Evolutionary conservation across 2,329 filamentous ascomycete genomes (phyloP).

Genomic region (Alternaria sp.): DNA sequence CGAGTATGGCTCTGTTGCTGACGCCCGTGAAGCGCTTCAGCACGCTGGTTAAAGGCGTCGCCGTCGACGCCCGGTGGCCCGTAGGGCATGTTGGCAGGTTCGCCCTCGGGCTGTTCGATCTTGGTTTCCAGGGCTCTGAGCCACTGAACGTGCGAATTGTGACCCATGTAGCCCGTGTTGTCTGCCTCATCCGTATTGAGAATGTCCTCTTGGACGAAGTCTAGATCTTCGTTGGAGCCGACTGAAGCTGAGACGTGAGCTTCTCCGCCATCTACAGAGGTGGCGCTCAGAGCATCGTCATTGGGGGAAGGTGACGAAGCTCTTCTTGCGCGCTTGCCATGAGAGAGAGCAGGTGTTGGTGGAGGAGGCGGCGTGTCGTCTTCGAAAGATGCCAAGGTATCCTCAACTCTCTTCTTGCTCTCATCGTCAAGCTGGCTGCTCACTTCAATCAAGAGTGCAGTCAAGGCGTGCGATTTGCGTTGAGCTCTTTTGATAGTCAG

Average conservation of each 20-base stretch:
- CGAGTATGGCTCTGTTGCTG: neutral
- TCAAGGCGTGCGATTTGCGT: conserved; percentile 21
- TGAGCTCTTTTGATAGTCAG: conserved; percentile 9
- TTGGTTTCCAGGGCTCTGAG: conserved; percentile 19
- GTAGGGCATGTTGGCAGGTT: conserved; percentile 17
- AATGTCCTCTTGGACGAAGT: conserved; percentile 28
- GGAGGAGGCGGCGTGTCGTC: conserved; percentile 6
- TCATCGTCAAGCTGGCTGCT: conserved; percentile 14
- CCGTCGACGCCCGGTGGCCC: conserved; percentile 23
- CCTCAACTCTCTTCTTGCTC: conserved; percentile 14
- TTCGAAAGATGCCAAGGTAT: conserved; percentile 14
- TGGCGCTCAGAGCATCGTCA: neutral
- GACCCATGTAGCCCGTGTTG: conserved; percentile 34
- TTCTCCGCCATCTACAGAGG: conserved; percentile 7
- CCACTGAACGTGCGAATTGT: conserved; percentile 35
- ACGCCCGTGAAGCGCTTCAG: conserved; percentile 2
- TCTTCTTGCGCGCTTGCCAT: conserved; percentile 12
- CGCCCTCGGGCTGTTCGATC: conserved; percentile 11
- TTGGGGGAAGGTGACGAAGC: neutral
- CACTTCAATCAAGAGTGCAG: conserved; percentile 23
- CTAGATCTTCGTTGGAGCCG: conserved; percentile 16
- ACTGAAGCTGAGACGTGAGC: conserved; percentile 11
- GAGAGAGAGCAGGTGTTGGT: neutral
- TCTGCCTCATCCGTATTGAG: conserved; percentile 15
- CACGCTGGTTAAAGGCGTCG: conserved; percentile 11